Evolutionary conservation across 805 yeast species (phyloP).

Genomic region (Candida krabiensis): DNA sequence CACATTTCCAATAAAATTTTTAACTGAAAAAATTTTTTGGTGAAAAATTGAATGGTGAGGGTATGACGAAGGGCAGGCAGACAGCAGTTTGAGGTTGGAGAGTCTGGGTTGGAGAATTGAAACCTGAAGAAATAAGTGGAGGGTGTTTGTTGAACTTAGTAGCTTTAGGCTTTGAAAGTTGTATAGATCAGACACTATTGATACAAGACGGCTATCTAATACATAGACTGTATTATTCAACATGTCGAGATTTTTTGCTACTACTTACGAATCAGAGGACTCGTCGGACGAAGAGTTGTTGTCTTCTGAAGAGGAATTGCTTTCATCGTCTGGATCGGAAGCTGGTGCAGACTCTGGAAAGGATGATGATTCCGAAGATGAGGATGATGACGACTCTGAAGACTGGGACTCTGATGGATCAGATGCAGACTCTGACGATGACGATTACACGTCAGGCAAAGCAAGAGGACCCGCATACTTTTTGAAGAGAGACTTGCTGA

Average conservation of each 20-base stretch:
- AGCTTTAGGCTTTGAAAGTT: too few relatives aligned
- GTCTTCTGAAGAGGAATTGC: constrained; percentile 62
- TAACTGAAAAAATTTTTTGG: not conserved
- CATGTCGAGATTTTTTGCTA: constrained; percentile 92
- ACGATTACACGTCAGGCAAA: constrained; percentile 28
- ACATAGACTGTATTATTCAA: constrained; percentile 3
- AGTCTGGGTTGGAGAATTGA: too few relatives aligned
- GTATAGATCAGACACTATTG: too few relatives aligned
- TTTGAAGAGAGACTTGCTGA: constrained; percentile 49
- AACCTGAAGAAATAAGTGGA: too few relatives aligned
- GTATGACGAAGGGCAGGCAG: not conserved
- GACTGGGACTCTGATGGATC: constrained; percentile 41
- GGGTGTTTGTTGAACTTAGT: too few relatives aligned
- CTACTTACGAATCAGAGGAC: constrained; percentile 50
- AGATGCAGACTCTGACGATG: constrained; percentile 50
- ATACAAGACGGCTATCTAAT: constrained; percentile 1
- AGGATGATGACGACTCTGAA: constrained; percentile 41
- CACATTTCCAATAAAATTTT: not conserved
- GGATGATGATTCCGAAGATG: constrained; percentile 28
- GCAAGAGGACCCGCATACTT: constrained; percentile 56
- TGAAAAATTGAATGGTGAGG: not conserved
- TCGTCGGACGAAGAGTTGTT: constrained; percentile 54
- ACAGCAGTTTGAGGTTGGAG: not conserved
- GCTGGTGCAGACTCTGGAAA: constrained; percentile 25
- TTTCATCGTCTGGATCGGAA: constrained; percentile 37